Evolutionary conservation across 805 yeast genomes (phyloP), one percentile per base, ranked within the genome.

Genomic region (Starmerella stigmatis): DNA sequence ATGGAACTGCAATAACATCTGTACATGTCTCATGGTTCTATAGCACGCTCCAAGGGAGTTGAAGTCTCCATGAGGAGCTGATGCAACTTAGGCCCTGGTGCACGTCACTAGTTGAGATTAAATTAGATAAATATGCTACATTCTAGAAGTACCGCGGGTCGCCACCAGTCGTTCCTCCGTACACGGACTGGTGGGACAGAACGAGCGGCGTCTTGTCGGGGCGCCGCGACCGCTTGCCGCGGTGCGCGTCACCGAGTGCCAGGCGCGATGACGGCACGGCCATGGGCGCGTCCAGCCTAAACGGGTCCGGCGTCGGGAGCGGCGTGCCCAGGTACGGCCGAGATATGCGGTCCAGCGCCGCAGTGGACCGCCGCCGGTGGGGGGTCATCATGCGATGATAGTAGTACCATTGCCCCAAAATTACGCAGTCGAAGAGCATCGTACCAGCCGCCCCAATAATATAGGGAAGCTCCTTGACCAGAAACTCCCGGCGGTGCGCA

Each of bases 391-490:
- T 7, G 12, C 41, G 26, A 25, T 37, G 46, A 38, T 54, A 54
- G 28, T 32, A 45, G 17, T 27, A 41, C 48, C 47, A 48, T 48
- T 68, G 72, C 29, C 44, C 41, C 29, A 68, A 55, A 30, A 68
- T 66, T 20, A 75, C 64, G 30, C 78, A 49, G 60, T 88, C 96
- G 61, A 88, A 86, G 3, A 77, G 53, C 16, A 86, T 72, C 0
- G 96, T 86, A 7, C 96, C 96, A 0, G 85, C 73, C 52, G 92
- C 79, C 1, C 96, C 96, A 21, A 86, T 57, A 26, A 89, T 69
- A 58, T 79, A 88, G 0, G 96, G 95, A 43, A 85, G 60, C 56
- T 86, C 94, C 38, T 75, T 78, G 52, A 66, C 52, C 22, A 86
- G 62, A 57, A 82, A 88, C 7, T 53, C 64, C 1, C 61, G 64